Evolutionary conservation across 352 stramenopile genomes (phyloP).

Genomic region (Globisporangium takayamanum): DNA sequence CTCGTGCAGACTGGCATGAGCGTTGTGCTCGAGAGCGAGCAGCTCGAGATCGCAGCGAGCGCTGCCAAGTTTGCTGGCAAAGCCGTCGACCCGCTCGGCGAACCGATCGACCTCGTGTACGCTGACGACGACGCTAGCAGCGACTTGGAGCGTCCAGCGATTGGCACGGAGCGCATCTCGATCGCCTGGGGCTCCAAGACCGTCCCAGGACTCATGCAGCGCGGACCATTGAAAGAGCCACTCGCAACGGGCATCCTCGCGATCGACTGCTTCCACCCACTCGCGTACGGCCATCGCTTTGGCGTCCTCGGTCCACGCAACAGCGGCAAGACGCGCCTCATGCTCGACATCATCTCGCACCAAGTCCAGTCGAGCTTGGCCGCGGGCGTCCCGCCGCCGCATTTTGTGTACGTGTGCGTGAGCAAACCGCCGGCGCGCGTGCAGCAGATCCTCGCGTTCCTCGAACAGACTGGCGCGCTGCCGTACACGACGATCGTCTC

Average conservation of each 20-base stretch:
- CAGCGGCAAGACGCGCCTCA: constrained; percentile 65
- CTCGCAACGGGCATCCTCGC: constrained; percentile 61
- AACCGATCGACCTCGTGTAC: constrained; percentile 21
- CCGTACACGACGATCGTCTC: constrained; percentile 63
- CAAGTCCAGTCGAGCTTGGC: constrained; percentile 32
- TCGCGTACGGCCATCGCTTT: constrained; percentile 66
- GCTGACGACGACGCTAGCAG: neutral
- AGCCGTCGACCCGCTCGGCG: constrained; percentile 46
- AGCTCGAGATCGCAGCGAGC: constrained; percentile 47
- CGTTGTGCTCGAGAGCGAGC: constrained; percentile 40
- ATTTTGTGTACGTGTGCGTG: constrained; percentile 73
- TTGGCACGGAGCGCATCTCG: constrained; percentile 19
- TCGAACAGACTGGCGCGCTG: constrained; percentile 35
- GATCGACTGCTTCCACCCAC: constrained; percentile 72
- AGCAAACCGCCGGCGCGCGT: constrained; percentile 54
- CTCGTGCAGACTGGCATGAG: constrained; percentile 48
- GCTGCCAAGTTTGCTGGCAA: constrained; percentile 34
- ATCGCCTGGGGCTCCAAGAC: constrained; percentile 52
- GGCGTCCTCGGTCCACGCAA: constrained; percentile 58
- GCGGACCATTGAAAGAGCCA: constrained; percentile 36
- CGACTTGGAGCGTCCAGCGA: neutral
- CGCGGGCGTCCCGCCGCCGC: constrained; percentile 29
- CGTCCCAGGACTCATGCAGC: constrained; percentile 59
- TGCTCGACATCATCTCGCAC: constrained; percentile 59
- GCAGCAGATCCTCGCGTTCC: constrained; percentile 55